Base-by-base conservation (phyloP, 2,329 filamentous ascomycete genomes). In the Monilinia fructigena region DNA sequence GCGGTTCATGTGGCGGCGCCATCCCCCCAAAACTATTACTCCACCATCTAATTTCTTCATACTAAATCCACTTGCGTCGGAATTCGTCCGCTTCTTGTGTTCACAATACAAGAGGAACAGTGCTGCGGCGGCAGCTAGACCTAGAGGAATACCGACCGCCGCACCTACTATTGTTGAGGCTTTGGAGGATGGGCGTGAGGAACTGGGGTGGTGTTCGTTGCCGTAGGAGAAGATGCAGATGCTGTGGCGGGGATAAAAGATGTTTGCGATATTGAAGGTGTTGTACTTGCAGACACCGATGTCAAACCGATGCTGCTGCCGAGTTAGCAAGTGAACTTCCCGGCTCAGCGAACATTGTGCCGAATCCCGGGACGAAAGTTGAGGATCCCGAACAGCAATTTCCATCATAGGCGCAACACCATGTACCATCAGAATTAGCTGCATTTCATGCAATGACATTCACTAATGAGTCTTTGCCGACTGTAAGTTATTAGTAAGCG, bases 391-490 rank as follows among this genome's bases (percentile, higher is more conserved):
- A 62, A 47, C 66, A 70, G 47, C 65, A 68, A 47, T 68, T 68
- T 5, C 64, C 67, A 23, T 72, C 40, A 56, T 71, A 71, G n/a
- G 68, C 67, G 59, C 66, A 71, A 50, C 68, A 71, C 70, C 68
- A 72, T 10, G 67, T 54, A 38, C 66, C 67, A 28, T 60, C 60
- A 7, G 50, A 63, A n/a, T n/a, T 23, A 20, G 50, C 67, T 11
- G 45, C 54, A 55, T 69, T 53, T 38, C 68, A 68, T 12, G 70
- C 52, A 26, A 68, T 63, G 4, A 68, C 63, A n/a, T 69, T 66
- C 7, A 71, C 68, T 12, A 18, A 11, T 18, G 58, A 65, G 35
- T n/a, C 45, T 67, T 70, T 69, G 31, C 67, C 64, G 20, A 66
- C 68, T 69, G 31, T 55, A 18, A 26, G 53, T 12, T 23, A 28